Conservation (phyloP, 352 stramenopile genomes). For the Phytophthora capsici region DNA sequence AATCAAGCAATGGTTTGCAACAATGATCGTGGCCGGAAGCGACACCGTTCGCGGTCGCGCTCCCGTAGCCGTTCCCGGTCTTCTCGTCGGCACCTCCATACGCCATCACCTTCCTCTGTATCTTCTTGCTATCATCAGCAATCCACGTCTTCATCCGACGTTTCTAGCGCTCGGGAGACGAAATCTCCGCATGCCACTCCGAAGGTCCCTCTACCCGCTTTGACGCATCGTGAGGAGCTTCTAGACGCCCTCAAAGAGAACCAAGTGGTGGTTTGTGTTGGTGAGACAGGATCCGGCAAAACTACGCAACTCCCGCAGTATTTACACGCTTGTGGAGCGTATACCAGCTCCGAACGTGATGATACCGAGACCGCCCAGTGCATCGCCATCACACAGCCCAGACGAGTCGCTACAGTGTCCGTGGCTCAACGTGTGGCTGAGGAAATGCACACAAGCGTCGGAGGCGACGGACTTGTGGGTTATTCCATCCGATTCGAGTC, state of each 20-base stretch:
- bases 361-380: constrained; percentile 15
- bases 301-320: constrained; percentile 92
- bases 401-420: constrained; percentile 97
- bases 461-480: constrained; percentile 70
- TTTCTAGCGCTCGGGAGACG: constrained; percentile 24
- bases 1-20: constrained; percentile 22
- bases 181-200: constrained; percentile 1
- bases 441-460: constrained; percentile 90
- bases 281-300: constrained; percentile 97
- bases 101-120: not conserved
- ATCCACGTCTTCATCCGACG: constrained; percentile 9
- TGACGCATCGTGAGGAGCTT: constrained; percentile 68
- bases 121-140: constrained; percentile 3
- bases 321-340: constrained; percentile 51
- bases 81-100: not conserved
- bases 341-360: constrained; percentile 33
- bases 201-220: constrained; percentile 23
- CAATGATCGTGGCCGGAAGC: constrained; percentile 21
- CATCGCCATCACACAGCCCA: constrained; percentile 91
- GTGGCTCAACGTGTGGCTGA: constrained; percentile 97
- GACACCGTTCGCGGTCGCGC: constrained; percentile 16
- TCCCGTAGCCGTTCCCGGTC: constrained; percentile 14
- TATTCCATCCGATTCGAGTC: constrained; percentile 99
- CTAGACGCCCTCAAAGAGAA: constrained; percentile 49
- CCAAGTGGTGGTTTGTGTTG: constrained; percentile 81